These are phyloP conservation scores for Areca catechu DNA, from an alignment of 176 grass and related monocot species.

Conservation along the genomic window DNA sequence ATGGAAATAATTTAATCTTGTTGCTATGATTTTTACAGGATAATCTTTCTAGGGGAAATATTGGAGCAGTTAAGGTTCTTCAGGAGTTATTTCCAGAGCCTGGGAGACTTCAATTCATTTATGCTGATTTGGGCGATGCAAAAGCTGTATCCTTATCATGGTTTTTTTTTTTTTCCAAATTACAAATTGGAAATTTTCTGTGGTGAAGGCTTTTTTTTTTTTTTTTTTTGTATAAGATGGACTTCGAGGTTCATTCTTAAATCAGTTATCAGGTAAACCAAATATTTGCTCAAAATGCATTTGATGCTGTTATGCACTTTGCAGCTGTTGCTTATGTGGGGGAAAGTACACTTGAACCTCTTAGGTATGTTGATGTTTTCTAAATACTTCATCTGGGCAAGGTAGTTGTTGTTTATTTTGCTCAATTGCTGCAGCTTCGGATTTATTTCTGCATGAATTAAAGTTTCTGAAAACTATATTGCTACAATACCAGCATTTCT, in stretches of 20 bases:
- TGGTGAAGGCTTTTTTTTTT: no score
- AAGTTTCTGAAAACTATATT: no score
- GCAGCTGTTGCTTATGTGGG: slow-evolving; percentile 98
- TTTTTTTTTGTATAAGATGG: background rate
- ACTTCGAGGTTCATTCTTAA: slow-evolving; percentile 5
- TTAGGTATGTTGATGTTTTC: background rate
- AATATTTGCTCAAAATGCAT: slow-evolving; percentile 87
- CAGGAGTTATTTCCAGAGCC: slow-evolving; percentile 66
- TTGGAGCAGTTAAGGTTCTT: slow-evolving; percentile 74
- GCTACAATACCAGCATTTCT: no score
- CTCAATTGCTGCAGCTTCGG: no score
- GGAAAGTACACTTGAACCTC: slow-evolving; percentile 71
- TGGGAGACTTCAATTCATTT: slow-evolving; percentile 96
- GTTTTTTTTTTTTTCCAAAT: background rate
- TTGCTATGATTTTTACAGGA: slow-evolving; percentile 37
- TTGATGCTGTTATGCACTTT: slow-evolving; percentile 98
- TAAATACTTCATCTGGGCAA: no score
- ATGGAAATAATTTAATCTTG: background rate
- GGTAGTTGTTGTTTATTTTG: no score
- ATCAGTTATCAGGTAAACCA: slow-evolving; percentile 53
- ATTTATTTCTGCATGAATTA: no score
- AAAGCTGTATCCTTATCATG: slow-evolving; percentile 70
- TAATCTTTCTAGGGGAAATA: slow-evolving; percentile 96
- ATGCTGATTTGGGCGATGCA: slow-evolving; percentile 86
- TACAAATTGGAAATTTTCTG: background rate